Evolutionary conservation across 805 yeast species (phyloP).

Genomic region (Lipomyces spencermartinsiae): DNA sequence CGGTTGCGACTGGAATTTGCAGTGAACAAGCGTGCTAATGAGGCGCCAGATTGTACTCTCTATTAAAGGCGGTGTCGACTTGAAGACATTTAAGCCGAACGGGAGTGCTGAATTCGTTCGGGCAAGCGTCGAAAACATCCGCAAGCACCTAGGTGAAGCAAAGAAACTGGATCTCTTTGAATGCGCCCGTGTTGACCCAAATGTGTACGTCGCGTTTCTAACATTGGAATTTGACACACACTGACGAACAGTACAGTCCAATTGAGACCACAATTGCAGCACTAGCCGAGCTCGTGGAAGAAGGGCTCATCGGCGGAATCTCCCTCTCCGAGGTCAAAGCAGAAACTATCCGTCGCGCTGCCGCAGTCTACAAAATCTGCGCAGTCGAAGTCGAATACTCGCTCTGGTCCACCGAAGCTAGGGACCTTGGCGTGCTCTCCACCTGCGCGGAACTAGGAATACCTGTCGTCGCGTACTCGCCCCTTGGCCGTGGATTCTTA

Average conservation of each 20-base stretch:
- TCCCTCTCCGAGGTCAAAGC: conserved; percentile 77
- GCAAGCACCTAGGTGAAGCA: conserved; percentile 48
- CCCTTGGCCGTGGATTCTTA: conserved; percentile 78
- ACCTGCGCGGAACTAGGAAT: conserved; percentile 64
- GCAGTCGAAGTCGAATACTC: conserved; percentile 84
- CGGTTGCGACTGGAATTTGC: conserved; percentile 37
- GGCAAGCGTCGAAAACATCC: conserved; percentile 23
- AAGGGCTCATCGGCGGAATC: conserved; percentile 70
- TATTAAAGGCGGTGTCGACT: conserved; percentile 66
- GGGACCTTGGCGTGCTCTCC: conserved; percentile 66
- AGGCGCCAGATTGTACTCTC: conserved; percentile 43
- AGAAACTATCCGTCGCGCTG: conserved; percentile 65
- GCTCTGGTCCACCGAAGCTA: conserved; percentile 64
- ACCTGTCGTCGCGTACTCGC: conserved; percentile 82
- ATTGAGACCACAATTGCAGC: conserved; percentile 65
- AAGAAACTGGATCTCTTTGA: conserved; percentile 67
- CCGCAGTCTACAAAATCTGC: conserved; percentile 59
- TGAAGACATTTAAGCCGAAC: conserved; percentile 50
- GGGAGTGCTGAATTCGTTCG: conserved; percentile 30
- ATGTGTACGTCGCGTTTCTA: conserved; percentile 22
- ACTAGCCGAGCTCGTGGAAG: conserved; percentile 62
- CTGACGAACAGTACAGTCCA: conserved; percentile 48
- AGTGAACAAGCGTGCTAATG: neutral
- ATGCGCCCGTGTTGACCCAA: conserved; percentile 71
- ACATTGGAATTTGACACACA: neutral